These are phyloP conservation scores for Sequoia sempervirens DNA, from an alignment of 75 land plant species.

Conservation along the genomic window DNA sequence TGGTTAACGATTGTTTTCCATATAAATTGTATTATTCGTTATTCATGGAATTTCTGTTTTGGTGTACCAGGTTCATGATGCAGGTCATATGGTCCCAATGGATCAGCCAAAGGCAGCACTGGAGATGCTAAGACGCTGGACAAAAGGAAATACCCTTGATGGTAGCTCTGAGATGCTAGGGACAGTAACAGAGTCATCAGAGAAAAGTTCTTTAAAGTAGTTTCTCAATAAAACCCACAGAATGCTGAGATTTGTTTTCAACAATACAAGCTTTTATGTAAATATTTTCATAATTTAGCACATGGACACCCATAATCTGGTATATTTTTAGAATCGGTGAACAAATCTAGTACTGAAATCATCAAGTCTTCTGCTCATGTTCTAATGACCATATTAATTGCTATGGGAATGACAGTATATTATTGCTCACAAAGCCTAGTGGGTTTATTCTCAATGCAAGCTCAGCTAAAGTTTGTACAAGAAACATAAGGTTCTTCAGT, in stretches of 20 bases:
- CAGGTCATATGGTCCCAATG: slow-evolving; percentile 99
- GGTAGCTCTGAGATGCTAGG: slow-evolving; percentile 9
- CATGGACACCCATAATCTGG: neutral
- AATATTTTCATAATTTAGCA: neutral
- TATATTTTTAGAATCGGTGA: neutral
- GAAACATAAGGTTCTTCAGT: neutral
- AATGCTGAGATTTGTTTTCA: neutral
- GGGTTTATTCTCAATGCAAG: neutral
- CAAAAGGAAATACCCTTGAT: slow-evolving; percentile 37
- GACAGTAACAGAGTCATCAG: neutral
- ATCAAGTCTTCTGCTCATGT: neutral
- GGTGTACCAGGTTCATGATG: slow-evolving; percentile 70
- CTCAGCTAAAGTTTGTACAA: neutral
- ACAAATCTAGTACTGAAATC: neutral
- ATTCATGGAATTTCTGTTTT: neutral
- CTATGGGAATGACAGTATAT: neutral
- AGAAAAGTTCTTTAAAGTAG: neutral
- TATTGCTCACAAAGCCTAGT: neutral
- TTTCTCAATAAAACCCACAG: neutral
- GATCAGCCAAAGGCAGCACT: slow-evolving; percentile 84
- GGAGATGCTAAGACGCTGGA: slow-evolving; percentile 78
- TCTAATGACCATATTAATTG: neutral
- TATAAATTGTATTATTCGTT: neutral
- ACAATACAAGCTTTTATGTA: neutral
- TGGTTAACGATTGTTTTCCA: slow-evolving; percentile 1